Evolutionary conservation across 495 filamentous ascomycete genomes (phyloP), one percentile per base, ranked within the genome.

Genomic region (Viridothelium virens): DNA sequence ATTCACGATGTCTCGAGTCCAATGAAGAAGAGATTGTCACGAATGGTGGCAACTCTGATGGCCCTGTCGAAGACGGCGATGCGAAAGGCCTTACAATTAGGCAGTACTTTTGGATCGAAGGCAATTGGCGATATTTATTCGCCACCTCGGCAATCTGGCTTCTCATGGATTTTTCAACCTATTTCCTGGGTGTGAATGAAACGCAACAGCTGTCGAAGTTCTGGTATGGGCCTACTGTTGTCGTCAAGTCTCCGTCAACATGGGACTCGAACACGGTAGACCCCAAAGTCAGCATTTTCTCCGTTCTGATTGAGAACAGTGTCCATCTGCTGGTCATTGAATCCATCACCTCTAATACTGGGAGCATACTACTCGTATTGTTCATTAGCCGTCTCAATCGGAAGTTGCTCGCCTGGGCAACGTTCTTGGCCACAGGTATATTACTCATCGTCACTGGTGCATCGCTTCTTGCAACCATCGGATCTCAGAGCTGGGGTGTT

Each of bases 111-210:
- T 79, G 77, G 74, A 75, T 65, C 0, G 80, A 83, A 64, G 80
- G 82, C 5, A 83, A 84, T 70, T 83, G 81, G 80, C 77, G 77
- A 48, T 78, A 78, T 25, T 73, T 86, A 5, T 73, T 76, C 2
- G 83, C 77, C 11, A 84, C 82, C 1, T 79, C 78, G 0, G 38
- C 79, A 16, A 71, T 73, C 11, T 86, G 83, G 83, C 72, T 84
- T 9, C 69, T 84, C 0, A 73, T 86, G 16, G 84, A 86, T 61
- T 1, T 86, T 84, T 70, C 85, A 44, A 44, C 41, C 41, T 44
- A 44, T 44, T 44, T 44, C 41, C 41, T 44, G 41, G 41, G 41
- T 44, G 41, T 44, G 41, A 44, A 44, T 44, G 41, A 44, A 44
- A 44, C 41, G 0, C 41, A 44, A 44, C 41, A 44, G 14, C 41